Evolutionary conservation across 139 green algal genomes (phyloP), one percentile per base, ranked within the genome.

Genomic region (Asterochloris sp.): DNA sequence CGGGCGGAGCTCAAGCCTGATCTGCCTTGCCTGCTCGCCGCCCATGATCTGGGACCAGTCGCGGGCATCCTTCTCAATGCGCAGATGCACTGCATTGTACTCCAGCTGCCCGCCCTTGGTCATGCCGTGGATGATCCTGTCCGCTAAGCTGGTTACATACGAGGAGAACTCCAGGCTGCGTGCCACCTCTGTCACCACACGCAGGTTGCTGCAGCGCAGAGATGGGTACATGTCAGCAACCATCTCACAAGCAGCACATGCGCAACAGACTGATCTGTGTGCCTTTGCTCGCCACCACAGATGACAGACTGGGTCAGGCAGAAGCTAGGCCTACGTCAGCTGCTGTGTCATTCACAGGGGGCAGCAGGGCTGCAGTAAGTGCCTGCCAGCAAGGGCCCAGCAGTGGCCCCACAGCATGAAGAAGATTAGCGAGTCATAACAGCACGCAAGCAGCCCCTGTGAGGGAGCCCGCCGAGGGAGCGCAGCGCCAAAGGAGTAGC

Each of bases 41-140:
- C 91, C 91, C 83, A 94, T 82, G 84, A 94, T 92, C 69, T 80
- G 67, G 21, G 87, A 83, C 91, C 91, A 94, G 77, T 94, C 91
- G 0, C 84, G 78, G 0, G 91, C 91, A 75, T 94, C 91, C 79
- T 90, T 92, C 86, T 94, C 91, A 15, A 94, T 83, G 1, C 87
- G 78, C 63, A 91, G 78, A 71, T 93, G 88, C 79, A 86, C 85
- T 47, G 89, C 88, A 80, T 94, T 94, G 89, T 86, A 87, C 64
- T 81, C 81, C 47, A 89, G 17, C 27, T 78, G 24, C 24, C 82
- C 86, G 4, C 63, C 75, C 10, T 76, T 79, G 28, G 76, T 85
- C 81, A 94, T 89, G 76, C 76, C 87, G 10, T 82, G 80, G 47
- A 92, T 81, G 24, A 94, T 78, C 12, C 85, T 85, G 76, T 92